Conservation (phyloP, 1,284 basidiomycete genomes). For the Irpex sp. region DNA sequence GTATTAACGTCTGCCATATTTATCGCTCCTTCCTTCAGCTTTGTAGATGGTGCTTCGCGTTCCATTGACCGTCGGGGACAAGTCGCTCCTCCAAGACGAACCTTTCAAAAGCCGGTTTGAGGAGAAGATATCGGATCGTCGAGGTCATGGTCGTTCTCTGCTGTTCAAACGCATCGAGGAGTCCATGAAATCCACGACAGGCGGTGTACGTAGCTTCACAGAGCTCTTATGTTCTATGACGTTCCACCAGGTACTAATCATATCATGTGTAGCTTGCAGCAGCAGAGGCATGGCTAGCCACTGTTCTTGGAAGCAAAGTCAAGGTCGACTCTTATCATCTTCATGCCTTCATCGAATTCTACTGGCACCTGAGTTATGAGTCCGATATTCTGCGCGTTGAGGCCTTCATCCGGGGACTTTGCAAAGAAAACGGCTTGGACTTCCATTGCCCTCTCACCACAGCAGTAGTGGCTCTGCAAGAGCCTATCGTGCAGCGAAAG, state of each 20-base stretch:
- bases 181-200: slow-evolving; percentile 4
- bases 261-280: slow-evolving; percentile 20
- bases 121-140: neutral
- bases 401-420: neutral
- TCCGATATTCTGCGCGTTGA: neutral
- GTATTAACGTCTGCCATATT: neutral
- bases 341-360: slow-evolving; percentile 33
- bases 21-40: neutral
- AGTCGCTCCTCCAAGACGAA: slow-evolving; percentile 33
- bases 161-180: slow-evolving; percentile 9
- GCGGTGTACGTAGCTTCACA: slow-evolving; percentile 13
- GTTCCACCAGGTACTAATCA: neutral
- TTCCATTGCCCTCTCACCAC: neutral
- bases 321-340: slow-evolving; percentile 3
- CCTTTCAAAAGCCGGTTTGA: slow-evolving; percentile 34
- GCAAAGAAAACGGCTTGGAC: neutral
- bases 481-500: neutral
- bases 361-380: slow-evolving; percentile 27
- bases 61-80: slow-evolving; percentile 33
- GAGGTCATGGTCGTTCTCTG: slow-evolving; percentile 3
- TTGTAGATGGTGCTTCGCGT: slow-evolving; percentile 23
- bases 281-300: slow-evolving; percentile 27
- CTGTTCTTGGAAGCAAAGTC: slow-evolving; percentile 23
- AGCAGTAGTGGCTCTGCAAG: neutral
- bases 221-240: slow-evolving; percentile 7